Base-by-base conservation (phyloP, 352 stramenopile genomes). In the Thalassiosira exigua region DNA sequence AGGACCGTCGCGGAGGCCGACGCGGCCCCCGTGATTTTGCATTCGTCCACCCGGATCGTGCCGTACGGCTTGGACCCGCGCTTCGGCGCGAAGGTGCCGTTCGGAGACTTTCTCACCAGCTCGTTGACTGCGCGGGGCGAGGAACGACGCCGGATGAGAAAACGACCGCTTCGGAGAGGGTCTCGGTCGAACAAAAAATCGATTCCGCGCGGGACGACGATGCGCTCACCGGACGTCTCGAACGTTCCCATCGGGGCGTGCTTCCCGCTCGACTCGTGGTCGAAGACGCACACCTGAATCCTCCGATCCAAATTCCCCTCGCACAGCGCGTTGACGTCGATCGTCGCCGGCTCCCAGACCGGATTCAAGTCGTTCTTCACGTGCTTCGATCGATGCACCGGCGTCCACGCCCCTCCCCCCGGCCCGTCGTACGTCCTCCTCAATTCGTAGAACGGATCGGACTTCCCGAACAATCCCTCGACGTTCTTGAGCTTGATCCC, bases 371-470 rank as follows among this genome's bases (percentile, higher is more conserved):
- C 82, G 65, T 89, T 58, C 32, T 86, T 85, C 0, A 90, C 46
- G 30, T 85, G 71, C 65, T 89, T 88, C 4, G 73, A 87, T 39
- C 85, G 75, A 69, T 88, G 89, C 0, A 92, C 75, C 44, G 73
- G 80, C 21, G 79, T 66, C 82, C 83, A 91, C 3, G 54, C 76
- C 14, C 77, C 82, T 39, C 84, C 87, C 9, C 57, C 69, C 14
- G 73, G 77, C 39, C 84, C 77, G 60, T 91, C 77, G 1, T 88
- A 69, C 51, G 83, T 91, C 19, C 84, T 60, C 26, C 72, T 52
- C 0, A 92, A 14, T 71, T 92, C 87, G 72, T 78, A 92, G 57
- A 90, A 92, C 3, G 87, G 82, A 79, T 81, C 82, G 19, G 70
- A 82, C 21, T 80, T 89, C 39, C 71, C 66, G 19, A 83, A 83